These are phyloP conservation scores for Fraxinus velutina DNA, from an alignment of 305 asterid genomes.

Conservation along the genomic window DNA sequence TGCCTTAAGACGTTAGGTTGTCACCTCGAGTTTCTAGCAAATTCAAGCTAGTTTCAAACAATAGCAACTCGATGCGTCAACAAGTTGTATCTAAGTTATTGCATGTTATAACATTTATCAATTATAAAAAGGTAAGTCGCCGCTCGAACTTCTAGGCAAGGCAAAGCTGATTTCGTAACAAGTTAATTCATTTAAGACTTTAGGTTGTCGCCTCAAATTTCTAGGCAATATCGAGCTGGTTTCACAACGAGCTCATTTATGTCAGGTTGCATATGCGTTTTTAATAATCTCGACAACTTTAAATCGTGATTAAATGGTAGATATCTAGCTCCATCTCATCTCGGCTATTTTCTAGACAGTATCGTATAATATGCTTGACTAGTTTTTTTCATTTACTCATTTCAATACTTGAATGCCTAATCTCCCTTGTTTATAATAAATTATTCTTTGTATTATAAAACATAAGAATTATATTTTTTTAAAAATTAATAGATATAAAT, in stretches of 20 bases:
- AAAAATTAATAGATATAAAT: neutral
- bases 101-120: neutral
- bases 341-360: neutral
- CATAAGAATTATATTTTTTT: neutral
- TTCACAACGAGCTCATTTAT: neutral
- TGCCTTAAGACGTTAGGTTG: neutral
- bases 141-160: neutral
- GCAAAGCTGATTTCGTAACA: neutral
- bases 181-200: neutral
- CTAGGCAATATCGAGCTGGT: neutral
- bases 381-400: neutral
- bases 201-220: neutral
- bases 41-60: neutral
- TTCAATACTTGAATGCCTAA: neutral
- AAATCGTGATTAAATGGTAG: neutral
- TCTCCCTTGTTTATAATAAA: neutral
- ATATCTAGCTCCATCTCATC: neutral
- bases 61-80: neutral
- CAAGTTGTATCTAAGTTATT: neutral
- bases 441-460: neutral
- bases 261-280: neutral
- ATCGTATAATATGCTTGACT: neutral
- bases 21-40: neutral
- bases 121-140: neutral
- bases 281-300: neutral